Conservation (phyloP, 2,329 filamentous ascomycete genomes). For the Fusarium sp. region DNA sequence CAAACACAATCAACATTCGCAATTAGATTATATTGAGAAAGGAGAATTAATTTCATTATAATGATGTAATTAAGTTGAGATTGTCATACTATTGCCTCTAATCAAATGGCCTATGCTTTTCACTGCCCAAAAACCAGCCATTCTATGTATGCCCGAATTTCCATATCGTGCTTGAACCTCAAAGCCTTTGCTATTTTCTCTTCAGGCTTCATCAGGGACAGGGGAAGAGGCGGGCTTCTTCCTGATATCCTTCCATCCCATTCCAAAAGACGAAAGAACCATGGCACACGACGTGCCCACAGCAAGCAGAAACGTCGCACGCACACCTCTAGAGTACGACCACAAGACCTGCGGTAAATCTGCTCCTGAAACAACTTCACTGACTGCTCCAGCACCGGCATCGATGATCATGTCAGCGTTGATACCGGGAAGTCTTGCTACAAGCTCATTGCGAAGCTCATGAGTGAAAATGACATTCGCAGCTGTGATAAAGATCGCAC, state of each 20-base stretch:
- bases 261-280: constrained; percentile 52
- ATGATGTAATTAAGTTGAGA: not conserved
- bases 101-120: not conserved
- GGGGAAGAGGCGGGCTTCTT: constrained; percentile 42
- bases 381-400: constrained; percentile 55
- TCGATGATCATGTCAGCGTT: constrained; percentile 48
- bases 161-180: not conserved
- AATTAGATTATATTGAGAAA: not conserved
- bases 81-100: not conserved
- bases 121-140: too few relatives aligned
- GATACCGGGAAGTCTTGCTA: constrained; percentile 43
- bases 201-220: constrained; percentile 29
- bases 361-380: constrained; percentile 42
- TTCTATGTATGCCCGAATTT: not conserved
- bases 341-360: constrained; percentile 50
- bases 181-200: too few relatives aligned
- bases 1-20: too few relatives aligned
- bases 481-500: constrained; percentile 57
- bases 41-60: not conserved
- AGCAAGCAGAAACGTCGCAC: constrained; percentile 44
- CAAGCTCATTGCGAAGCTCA: constrained; percentile 47
- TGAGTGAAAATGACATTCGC: constrained; percentile 45
- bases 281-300: constrained; percentile 44
- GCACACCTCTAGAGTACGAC: constrained; percentile 53
- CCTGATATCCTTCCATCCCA: constrained; percentile 59